Base-by-base conservation (phyloP, 2,329 filamentous ascomycete species). In the Rugonectria rugulosa region DNA sequence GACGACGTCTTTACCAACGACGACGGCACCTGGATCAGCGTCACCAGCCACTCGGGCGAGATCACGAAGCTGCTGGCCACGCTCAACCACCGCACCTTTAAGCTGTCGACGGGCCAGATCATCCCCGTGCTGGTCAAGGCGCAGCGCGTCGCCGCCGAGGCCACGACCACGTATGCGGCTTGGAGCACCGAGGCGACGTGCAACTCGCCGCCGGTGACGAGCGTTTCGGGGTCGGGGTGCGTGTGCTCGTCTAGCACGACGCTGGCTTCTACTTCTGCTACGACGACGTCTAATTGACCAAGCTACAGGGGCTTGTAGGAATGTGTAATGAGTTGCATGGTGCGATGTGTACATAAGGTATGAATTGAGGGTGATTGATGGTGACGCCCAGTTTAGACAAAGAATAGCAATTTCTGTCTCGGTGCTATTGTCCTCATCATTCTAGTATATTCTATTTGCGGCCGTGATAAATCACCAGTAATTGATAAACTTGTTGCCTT, bases 111-210 rank as follows among this genome's bases (percentile, higher is more conserved):
- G 0, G 88, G 88, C 8, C 82, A 86, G 53, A 81, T 88, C 7
- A 87, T 91, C 23, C 87, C 88, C 0, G 85, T 88, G 3, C 77
- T 91, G 1, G 82, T 91, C 27, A 85, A 82, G 71, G 86, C 82
- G 1, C 78, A 83, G 62, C 80, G 75, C 37, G 53, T 75, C 1
- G 42, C 56, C 5, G 59, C 66, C n/a, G 58, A 68, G 7, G 64
- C 66, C 60, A 53, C 70, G 0, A n/a, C 65, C 19, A 68, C 67
- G 0, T 69, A 72, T 19, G 59, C 61, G 5, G 68, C 72, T 5
- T 79, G 75, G 67, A 71, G 72, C 23, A 58, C 72, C 1, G 73
- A 79, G 32, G 69, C 75, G 2, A 81, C 78, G 4, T 83, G 80
- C 62, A 68, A 67, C 1, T 67, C 73, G 4, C 77, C 78, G 6